Percentiles rank a stretch among this genome's conserved stretches.
Evolutionary conservation across 768 basidiomycete species (phyloP).

Genomic region (Russula abietina): DNA sequence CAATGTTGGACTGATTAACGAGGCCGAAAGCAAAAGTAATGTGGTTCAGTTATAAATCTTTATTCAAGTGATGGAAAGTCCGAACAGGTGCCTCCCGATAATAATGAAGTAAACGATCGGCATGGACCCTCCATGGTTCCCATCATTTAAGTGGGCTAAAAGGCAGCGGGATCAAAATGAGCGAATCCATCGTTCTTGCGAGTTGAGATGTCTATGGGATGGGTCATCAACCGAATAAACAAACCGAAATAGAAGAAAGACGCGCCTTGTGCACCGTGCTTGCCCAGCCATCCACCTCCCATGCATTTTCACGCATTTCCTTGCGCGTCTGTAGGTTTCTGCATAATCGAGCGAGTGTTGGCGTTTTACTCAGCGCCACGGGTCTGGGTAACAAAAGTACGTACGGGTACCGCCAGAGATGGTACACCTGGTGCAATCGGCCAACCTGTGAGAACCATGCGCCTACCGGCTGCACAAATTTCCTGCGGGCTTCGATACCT

Average conservation of each 20-base stretch:
- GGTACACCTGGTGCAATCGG: slow-evolving; percentile 82
- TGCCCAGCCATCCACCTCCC: slow-evolving; percentile 94
- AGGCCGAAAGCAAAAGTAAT: too few species aligned
- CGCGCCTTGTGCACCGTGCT: slow-evolving; percentile 86
- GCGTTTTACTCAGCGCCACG: not conserved
- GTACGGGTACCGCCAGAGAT: slow-evolving; percentile 96
- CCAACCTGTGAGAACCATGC: slow-evolving; percentile 93
- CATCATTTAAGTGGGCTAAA: slow-evolving; percentile 86
- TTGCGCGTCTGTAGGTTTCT: slow-evolving; percentile 77
- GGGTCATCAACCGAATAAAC: not conserved
- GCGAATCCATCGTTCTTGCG: slow-evolving; percentile 79
- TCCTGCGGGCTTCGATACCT: slow-evolving; percentile 89
- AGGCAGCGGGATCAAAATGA: slow-evolving; percentile 70
- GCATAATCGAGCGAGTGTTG: not conserved
- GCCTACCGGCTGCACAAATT: slow-evolving; percentile 79
- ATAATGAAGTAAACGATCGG: slow-evolving; percentile 85
- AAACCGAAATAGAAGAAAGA: not conserved
- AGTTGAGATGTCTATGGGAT: slow-evolving; percentile 77
- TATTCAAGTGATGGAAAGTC: slow-evolving; percentile 5
- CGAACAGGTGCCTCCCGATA: slow-evolving; percentile 57
- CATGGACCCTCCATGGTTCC: slow-evolving; percentile 73
- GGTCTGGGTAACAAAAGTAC: slow-evolving; percentile 2
- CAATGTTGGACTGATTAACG: too few species aligned
- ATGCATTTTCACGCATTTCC: slow-evolving; percentile 80
- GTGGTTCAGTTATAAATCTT: not conserved